Conservation (phyloP, 139 green algal species). For the Picochlorum costavermella region DNA sequence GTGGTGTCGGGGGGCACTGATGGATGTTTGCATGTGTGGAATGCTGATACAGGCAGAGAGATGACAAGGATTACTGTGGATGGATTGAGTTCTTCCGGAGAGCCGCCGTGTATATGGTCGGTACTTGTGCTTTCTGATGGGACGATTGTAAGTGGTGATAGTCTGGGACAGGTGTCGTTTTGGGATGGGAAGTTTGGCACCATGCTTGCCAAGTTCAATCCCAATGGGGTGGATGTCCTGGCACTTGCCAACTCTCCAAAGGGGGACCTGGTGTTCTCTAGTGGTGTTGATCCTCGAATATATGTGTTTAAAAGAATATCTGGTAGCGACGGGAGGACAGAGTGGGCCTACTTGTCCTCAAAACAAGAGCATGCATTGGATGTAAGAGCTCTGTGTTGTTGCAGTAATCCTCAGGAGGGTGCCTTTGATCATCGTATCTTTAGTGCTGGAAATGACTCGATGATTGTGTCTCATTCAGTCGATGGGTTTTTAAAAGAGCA, state of each 20-base stretch:
- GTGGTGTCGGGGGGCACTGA: slow-evolving; percentile 54
- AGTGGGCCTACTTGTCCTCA: slow-evolving; percentile 65
- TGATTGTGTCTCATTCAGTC: slow-evolving; percentile 54
- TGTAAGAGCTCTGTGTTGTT: slow-evolving; percentile 51
- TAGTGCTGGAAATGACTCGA: slow-evolving; percentile 68
- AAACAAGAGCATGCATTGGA: slow-evolving; percentile 84
- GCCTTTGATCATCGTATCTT: slow-evolving; percentile 33
- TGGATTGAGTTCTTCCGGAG: neutral
- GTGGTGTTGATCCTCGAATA: slow-evolving; percentile 71
- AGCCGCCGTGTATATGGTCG: slow-evolving; percentile 69
- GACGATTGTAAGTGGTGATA: slow-evolving; percentile 76
- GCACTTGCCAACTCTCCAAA: slow-evolving; percentile 57
- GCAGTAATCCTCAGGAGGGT: no score
- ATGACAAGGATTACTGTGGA: slow-evolving; percentile 59
- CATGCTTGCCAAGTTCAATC: slow-evolving; percentile 46
- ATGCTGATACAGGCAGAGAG: slow-evolving; percentile 45
- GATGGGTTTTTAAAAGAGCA: slow-evolving; percentile 45
- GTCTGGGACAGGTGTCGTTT: slow-evolving; percentile 62
- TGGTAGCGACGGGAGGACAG: slow-evolving; percentile 7
- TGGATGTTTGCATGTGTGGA: slow-evolving; percentile 63
- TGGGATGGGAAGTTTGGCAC: slow-evolving; percentile 79
- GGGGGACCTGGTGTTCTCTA: slow-evolving; percentile 67
- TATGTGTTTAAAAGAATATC: slow-evolving; percentile 38
- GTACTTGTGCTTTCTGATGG: slow-evolving; percentile 68
- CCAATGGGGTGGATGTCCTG: slow-evolving; percentile 75